Evolutionary conservation across 805 yeast genomes (phyloP).

Genomic region (Blastobotrys americana): DNA sequence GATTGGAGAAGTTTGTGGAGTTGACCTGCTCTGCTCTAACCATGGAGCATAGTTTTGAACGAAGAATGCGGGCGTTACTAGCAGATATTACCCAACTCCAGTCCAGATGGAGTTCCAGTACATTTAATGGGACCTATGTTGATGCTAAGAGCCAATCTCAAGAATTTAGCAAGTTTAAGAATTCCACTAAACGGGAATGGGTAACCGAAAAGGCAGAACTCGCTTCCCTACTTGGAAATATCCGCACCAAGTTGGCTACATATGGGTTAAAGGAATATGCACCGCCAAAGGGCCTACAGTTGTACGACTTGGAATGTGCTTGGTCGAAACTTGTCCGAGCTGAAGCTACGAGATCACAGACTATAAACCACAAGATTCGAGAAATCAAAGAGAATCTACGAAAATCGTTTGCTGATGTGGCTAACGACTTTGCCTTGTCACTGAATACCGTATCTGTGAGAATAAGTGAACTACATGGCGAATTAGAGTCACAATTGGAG

Average conservation of each 20-base stretch:
- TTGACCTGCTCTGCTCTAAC: slow-evolving; percentile 26
- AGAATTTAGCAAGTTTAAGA: slow-evolving; percentile 26
- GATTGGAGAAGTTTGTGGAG: slow-evolving; percentile 34
- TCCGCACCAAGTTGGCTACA: slow-evolving; percentile 33
- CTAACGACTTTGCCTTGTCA: slow-evolving; percentile 27
- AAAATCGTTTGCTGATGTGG: slow-evolving; percentile 29
- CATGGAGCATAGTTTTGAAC: slow-evolving; percentile 31
- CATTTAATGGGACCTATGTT: slow-evolving; percentile 22
- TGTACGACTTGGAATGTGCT: slow-evolving; percentile 26
- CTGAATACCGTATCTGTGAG: slow-evolving; percentile 25
- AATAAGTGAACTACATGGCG: slow-evolving; percentile 29
- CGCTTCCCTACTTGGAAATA: slow-evolving; percentile 31
- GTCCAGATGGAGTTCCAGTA: slow-evolving; percentile 25
- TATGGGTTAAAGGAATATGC: slow-evolving; percentile 30
- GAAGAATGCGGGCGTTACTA: slow-evolving; percentile 26
- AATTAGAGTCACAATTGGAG: slow-evolving; percentile 34
- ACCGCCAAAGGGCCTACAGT: slow-evolving; percentile 30
- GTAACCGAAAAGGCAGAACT: slow-evolving; percentile 33
- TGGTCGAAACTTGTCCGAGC: slow-evolving; percentile 30
- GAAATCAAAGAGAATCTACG: slow-evolving; percentile 31
- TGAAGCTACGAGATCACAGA: slow-evolving; percentile 29
- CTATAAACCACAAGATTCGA: slow-evolving; percentile 29
- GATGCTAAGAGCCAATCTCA: slow-evolving; percentile 25
- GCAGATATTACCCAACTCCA: slow-evolving; percentile 20
- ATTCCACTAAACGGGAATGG: slow-evolving; percentile 32